phyloP scores from a whole-genome alignment of 305 asterid species.

The Fraxinus nigra region DNA sequence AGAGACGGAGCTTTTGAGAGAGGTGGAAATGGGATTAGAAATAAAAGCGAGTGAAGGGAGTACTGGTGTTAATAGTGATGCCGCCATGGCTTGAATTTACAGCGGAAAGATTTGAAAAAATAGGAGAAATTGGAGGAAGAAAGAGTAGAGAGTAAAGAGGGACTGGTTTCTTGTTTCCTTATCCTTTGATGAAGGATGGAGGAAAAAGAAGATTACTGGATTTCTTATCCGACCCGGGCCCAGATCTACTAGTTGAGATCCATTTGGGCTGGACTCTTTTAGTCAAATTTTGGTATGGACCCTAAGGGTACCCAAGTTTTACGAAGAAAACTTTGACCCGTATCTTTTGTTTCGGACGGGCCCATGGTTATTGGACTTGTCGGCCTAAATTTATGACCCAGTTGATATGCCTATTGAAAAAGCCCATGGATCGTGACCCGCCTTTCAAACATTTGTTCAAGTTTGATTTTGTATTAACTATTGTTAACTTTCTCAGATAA shows the following conservation, averaged over 20 bases:
- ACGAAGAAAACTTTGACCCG: background rate
- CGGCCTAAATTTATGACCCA: too few relatives aligned
- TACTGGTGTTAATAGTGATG: conserved; percentile 60
- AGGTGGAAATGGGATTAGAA: conserved; percentile 38
- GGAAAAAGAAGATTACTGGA: background rate
- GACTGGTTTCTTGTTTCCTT: background rate
- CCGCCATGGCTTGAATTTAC: conserved; percentile 48
- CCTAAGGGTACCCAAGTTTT: background rate
- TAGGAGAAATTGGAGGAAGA: background rate
- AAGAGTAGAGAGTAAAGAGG: background rate
- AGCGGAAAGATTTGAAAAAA: background rate
- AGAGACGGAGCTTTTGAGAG: conserved; percentile 43
- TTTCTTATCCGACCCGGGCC: background rate
- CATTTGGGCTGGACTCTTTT: background rate
- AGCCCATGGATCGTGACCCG: too few relatives aligned
- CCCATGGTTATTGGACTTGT: too few relatives aligned
- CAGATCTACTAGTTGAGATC: background rate
- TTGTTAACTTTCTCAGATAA: background rate
- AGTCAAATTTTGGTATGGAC: background rate
- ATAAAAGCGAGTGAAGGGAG: conserved; percentile 62
- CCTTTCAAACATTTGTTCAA: background rate
- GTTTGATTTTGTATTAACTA: background rate
- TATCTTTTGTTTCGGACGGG: too few relatives aligned
- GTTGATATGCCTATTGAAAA: too few relatives aligned
- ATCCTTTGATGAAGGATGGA: background rate